phyloP scores from a whole-genome alignment of 768 basidiomycete genomes.

The Suillus tomentosus region DNA sequence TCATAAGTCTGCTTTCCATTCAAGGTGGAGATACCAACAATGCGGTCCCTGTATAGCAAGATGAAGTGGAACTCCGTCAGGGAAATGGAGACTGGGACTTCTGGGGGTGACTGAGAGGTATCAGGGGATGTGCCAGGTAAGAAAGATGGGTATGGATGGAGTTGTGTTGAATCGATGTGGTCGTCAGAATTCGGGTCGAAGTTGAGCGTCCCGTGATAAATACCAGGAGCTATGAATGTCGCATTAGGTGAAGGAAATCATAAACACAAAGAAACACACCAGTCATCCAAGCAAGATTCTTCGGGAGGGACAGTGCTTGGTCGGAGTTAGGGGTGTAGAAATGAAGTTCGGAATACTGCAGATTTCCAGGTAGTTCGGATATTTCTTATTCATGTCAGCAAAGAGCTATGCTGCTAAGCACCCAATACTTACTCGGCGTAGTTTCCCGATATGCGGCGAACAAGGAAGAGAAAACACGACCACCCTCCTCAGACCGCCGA shows the following conservation, averaged over 20 bases:
- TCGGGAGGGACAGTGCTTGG: slow-evolving; percentile 70
- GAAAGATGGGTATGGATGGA: slow-evolving; percentile 72
- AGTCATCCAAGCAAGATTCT: slow-evolving; percentile 88
- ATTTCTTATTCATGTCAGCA: slow-evolving; percentile 61
- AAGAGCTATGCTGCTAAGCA: slow-evolving; percentile 8
- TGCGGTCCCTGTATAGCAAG: slow-evolving; percentile 75
- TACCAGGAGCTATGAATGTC: slow-evolving; percentile 65
- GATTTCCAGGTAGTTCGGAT: slow-evolving; percentile 83
- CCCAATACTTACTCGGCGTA: slow-evolving; percentile 68
- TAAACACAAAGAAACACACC: slow-evolving; percentile 46
- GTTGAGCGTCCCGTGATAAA: slow-evolving; percentile 83
- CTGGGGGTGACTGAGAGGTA: slow-evolving; percentile 24
- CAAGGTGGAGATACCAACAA: slow-evolving; percentile 76
- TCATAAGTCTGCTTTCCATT: slow-evolving; percentile 85
- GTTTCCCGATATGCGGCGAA: slow-evolving; percentile 76
- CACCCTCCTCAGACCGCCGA: slow-evolving; percentile 70
- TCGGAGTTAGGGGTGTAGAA: slow-evolving; percentile 74
- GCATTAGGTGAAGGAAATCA: neutral
- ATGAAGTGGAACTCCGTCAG: slow-evolving; percentile 94
- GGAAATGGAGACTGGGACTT: slow-evolving; percentile 72
- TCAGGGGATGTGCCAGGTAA: slow-evolving; percentile 30
- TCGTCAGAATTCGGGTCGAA: slow-evolving; percentile 71
- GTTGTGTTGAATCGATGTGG: slow-evolving; percentile 73
- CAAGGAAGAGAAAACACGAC: slow-evolving; percentile 71
- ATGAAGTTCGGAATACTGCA: slow-evolving; percentile 76